Base-by-base conservation (phyloP, 2,329 filamentous ascomycete species). In the Colletotrichum sp. region DNA sequence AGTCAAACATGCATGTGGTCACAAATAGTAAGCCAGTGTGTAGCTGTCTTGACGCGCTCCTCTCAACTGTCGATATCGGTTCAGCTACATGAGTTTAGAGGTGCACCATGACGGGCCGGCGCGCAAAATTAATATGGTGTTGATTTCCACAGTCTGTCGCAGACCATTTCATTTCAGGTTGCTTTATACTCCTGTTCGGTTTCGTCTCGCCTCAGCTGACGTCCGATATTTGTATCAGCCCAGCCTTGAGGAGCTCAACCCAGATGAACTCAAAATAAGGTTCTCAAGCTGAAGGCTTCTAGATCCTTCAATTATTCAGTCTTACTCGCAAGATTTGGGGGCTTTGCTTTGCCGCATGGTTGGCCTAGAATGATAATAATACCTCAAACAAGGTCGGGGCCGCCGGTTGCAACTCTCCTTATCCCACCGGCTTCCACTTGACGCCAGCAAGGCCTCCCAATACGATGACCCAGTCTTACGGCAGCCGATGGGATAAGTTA, bases 71-170 rank as follows among this genome's bases (percentile, higher is more conserved):
- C 24, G 24, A 24, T 24, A 24, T 24, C 24, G 24, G 24, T 24
- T 49, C 44, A 49, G 3, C 44, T 8, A 49, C 10, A 8, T 0
- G 44, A 3, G n/a, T 13, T 49, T 0, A 21, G 44, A 21, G 6
- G 0, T 49, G 44, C 6, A 21, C 10, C 3, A 49, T 3, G n/a
- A 0, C 4, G 3, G 6, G 44, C 44, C 10, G 10, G n/a, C 10
- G n/a, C n/a, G 3, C 1, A 10, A 8, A 6, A 3, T 0, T 21
- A 7, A 13, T 13, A 0, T 8, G 44, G 3, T 21, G 10, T 49
- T 21, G 6, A 4, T 49, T 21, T 4, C 2, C 10, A 6, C 6
- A 2, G 44, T 13, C n/a, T 49, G 44, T 49, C 0, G n/a, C 44
- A 52, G n/a, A 52, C 44, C n/a, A 21, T 8, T 0, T 4, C 10